phyloP scores from a whole-genome alignment of 768 basidiomycete species.

The Kwoniella sp. region DNA sequence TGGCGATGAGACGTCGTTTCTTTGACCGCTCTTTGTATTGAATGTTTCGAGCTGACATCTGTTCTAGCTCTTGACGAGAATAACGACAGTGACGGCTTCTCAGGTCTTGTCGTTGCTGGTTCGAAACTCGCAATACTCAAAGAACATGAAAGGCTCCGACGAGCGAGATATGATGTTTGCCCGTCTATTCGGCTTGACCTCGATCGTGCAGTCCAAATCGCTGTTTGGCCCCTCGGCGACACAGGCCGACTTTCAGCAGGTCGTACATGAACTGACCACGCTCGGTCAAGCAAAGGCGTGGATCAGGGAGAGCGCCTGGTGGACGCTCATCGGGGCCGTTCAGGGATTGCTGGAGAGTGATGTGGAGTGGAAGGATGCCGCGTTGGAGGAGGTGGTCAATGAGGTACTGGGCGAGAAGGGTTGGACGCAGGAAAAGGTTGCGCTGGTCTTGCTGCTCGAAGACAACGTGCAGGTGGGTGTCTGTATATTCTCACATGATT shows the following conservation, averaged over 20 bases:
- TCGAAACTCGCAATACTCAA: slow-evolving; percentile 70
- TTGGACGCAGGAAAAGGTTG: slow-evolving; percentile 91
- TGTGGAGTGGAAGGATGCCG: slow-evolving; percentile 73
- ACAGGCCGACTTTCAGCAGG: slow-evolving; percentile 64
- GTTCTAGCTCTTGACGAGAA: slow-evolving; percentile 71
- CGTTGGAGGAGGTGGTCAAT: slow-evolving; percentile 62
- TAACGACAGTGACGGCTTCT: slow-evolving; percentile 73
- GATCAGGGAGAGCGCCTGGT: slow-evolving; percentile 90
- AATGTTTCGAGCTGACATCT: slow-evolving; percentile 1
- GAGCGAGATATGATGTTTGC: slow-evolving; percentile 91
- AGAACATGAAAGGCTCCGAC: slow-evolving; percentile 84
- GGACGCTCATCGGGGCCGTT: slow-evolving; percentile 69
- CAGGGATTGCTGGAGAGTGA: slow-evolving; percentile 65
- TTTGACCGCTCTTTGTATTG: neutral
- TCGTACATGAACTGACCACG: slow-evolving; percentile 65
- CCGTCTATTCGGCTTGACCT: slow-evolving; percentile 82
- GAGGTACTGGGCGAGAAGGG: slow-evolving; percentile 62
- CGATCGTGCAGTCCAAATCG: slow-evolving; percentile 81
- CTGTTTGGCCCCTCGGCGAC: slow-evolving; percentile 67
- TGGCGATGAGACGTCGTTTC: too few relatives aligned
- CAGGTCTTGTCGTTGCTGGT: slow-evolving; percentile 77
- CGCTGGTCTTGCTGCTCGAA: slow-evolving; percentile 73
- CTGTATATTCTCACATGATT: neutral
- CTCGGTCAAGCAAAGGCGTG: slow-evolving; percentile 84
- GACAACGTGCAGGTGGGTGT: slow-evolving; percentile 60